These are phyloP conservation scores for Staphylotrichum tortipilum DNA, from an alignment of 495 filamentous ascomycete genomes.

Conservation along the genomic window DNA sequence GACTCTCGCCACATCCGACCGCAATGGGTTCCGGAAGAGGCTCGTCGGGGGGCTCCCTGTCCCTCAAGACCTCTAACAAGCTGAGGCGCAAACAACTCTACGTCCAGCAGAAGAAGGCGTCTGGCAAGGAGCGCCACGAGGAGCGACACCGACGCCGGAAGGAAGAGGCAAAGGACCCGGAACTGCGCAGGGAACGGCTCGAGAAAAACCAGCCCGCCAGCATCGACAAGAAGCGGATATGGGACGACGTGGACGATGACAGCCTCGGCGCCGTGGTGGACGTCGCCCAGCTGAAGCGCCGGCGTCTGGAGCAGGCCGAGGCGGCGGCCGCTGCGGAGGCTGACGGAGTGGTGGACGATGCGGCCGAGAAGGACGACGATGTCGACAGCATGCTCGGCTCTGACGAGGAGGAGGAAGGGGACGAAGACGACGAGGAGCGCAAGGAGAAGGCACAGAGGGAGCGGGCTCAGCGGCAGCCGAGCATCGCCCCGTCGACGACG, in stretches of 20 bases:
- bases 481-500: constrained; percentile 51
- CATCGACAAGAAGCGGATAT: constrained; percentile 81
- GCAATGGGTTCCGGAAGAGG: constrained; percentile 15
- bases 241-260: constrained; percentile 84
- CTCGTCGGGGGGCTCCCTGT: constrained; percentile 17
- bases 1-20: too few relatives aligned
- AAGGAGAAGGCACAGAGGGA: constrained; percentile 21
- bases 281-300: constrained; percentile 64
- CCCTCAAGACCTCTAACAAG: constrained; percentile 52
- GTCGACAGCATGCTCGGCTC: constrained; percentile 65
- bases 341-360: constrained; percentile 36
- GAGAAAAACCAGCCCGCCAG: constrained; percentile 73
- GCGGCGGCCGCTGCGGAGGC: constrained; percentile 38
- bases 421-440: constrained; percentile 36
- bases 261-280: constrained; percentile 69
- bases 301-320: constrained; percentile 58
- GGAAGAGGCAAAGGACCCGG: constrained; percentile 80
- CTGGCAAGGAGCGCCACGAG: constrained; percentile 62
- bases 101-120: constrained; percentile 66
- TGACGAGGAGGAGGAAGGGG: constrained; percentile 39
- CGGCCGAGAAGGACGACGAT: constrained; percentile 50
- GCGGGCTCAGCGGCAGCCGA: constrained; percentile 45
- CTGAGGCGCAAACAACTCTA: constrained; percentile 63
- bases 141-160: constrained; percentile 67
- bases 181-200: constrained; percentile 58